Percentiles rank a stretch among this genome's conserved stretches.
Conservation (phyloP, 2,329 filamentous ascomycete species). For the Paramyrothecium sp. region DNA sequence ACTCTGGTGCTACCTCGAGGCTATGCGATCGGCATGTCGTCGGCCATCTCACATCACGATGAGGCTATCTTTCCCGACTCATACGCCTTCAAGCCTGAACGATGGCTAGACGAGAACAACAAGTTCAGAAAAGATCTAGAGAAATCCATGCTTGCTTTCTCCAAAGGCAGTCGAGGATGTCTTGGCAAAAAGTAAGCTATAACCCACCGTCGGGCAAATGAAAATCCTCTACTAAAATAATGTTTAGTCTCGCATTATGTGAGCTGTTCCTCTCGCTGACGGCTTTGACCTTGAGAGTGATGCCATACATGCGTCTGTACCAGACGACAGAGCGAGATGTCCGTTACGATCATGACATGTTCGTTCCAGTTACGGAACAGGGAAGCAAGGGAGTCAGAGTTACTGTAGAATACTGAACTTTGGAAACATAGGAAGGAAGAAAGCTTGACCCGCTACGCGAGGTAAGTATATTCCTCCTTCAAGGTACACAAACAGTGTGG, state of each 20-base stretch:
- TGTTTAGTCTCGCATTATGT: constrained; percentile 17
- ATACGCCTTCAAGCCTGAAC: constrained; percentile 31
- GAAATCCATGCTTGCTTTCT: constrained; percentile 34
- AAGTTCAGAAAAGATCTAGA: constrained; percentile 22
- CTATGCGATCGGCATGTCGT: constrained; percentile 34
- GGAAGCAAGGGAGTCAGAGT: not conserved
- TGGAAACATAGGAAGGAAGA: too few species aligned
- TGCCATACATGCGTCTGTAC: constrained; percentile 2
- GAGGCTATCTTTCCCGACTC: constrained; percentile 22
- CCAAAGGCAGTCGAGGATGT: constrained; percentile 34
- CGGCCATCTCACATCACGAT: constrained; percentile 32
- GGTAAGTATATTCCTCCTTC: too few species aligned
- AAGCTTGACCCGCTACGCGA: too few species aligned
- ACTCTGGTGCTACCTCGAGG: constrained; percentile 27
- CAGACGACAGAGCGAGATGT: constrained; percentile 5
- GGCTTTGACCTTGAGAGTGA: constrained; percentile 18
- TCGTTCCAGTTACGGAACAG: not conserved
- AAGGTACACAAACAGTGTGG: too few species aligned
- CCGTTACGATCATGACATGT: constrained; percentile 8
- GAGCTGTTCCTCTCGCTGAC: constrained; percentile 19
- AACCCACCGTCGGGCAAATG: not conserved
- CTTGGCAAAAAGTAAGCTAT: constrained; percentile 23
- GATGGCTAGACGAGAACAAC: constrained; percentile 29
- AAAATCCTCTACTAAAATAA: constrained; percentile 2
- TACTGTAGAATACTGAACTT: not conserved